Base-by-base conservation (phyloP, 108 stramenopile genomes). In the Nitzschia palea region DNA sequence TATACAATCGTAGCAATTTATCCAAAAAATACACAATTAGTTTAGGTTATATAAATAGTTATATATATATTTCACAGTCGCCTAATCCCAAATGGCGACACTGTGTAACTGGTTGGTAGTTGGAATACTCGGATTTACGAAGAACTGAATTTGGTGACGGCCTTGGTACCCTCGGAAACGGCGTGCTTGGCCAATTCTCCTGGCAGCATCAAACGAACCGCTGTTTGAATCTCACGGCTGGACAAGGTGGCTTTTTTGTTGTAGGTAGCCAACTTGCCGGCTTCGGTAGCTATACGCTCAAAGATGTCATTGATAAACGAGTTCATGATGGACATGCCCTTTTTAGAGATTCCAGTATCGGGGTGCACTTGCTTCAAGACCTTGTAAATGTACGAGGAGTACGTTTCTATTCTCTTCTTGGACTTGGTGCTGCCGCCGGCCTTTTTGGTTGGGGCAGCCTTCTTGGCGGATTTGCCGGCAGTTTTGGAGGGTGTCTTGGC, bases 271-370 rank as follows among this genome's bases (percentile, higher is more conserved):
- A 94, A 81, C 83, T 90, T 89, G 63, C 88, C 91, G 47, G 95
- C 89, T 86, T 93, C 93, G 22, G 79, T 73, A 52, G 90, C 91
- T 65, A 95, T 87, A 64, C 92, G 91, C 75, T 93, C 95, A 72
- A 93, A 93, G 74, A 95, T 86, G 76, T 95, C 95, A 74, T 94
- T 92, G 82, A 96, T 93, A 80, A 96, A 96, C 64, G 92, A 94
- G 87, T 94, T 94, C 95, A 94, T 90, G 86, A 96, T 94, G 74
- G 88, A 90, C 92, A 96, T 93, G 48, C 89, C 88, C 82, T 91
- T 91, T 86, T 93, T 92, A 82, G 90, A 91, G 80, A 96, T 95
- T 60, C 92, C 92, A 45, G 91, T 96, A 76, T 93, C 91, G 44
- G 86, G 86, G 76, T 87, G 86, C 65, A 87, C 86, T 71, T 87